phyloP scores from a whole-genome alignment of 2,329 filamentous ascomycete species.

The Grosmannia clavigera region DNA sequence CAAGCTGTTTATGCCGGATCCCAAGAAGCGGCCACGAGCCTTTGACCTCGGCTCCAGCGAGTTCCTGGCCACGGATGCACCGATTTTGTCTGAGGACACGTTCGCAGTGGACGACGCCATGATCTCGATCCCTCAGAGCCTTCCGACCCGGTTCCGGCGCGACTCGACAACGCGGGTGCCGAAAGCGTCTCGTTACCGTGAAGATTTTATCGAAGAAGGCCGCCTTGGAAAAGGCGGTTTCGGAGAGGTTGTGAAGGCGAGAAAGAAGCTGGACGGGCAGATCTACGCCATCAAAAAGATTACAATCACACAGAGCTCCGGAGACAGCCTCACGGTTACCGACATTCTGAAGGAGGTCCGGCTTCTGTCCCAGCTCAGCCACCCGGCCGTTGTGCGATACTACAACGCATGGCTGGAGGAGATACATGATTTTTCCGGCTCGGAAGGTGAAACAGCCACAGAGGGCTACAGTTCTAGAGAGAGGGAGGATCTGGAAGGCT shows the following conservation, averaged over 20 bases:
- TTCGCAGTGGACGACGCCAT: conserved; percentile 28
- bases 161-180: conserved; percentile 47
- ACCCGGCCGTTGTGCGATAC: conserved; percentile 77
- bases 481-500: conserved; percentile 15
- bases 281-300: conserved; percentile 98
- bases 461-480: conserved; percentile 11
- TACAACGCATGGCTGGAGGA: conserved; percentile 93
- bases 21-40: conserved; percentile 72
- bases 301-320: conserved; percentile 70
- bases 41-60: conserved; percentile 59
- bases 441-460: conserved; percentile 25
- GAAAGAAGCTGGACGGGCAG: conserved; percentile 85
- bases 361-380: conserved; percentile 81
- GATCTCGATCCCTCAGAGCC: conserved; percentile 22
- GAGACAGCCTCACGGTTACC: conserved; percentile 68
- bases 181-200: conserved; percentile 62
- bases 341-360: conserved; percentile 79
- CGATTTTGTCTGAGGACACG: conserved; percentile 38
- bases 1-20: conserved; percentile 74
- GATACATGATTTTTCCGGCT: conserved; percentile 36
- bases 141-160: conserved; percentile 36
- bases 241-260: conserved; percentile 88
- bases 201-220: conserved; percentile 84
- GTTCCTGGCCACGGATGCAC: conserved; percentile 53
- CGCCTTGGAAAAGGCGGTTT: conserved; percentile 87